phyloP scores from a whole-genome alignment of 805 yeast species.

The Candida silvicultrix region DNA sequence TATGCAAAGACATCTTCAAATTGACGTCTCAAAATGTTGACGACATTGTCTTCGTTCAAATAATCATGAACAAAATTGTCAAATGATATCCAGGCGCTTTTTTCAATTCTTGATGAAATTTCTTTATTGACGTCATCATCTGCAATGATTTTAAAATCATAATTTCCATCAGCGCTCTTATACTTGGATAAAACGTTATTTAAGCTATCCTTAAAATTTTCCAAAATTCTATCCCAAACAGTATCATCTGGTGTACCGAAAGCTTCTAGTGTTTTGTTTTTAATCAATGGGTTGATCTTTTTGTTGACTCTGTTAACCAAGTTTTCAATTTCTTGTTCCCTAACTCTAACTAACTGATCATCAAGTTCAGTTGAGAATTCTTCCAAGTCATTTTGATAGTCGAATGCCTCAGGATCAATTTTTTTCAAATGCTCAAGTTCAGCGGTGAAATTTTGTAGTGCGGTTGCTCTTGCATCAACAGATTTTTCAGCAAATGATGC shows the following conservation, averaged over 20 bases:
- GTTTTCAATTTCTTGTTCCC: conserved; percentile 18
- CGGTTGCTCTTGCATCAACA: conserved; percentile 22
- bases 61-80: conserved; percentile 53
- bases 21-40: conserved; percentile 61
- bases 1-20: conserved; percentile 83
- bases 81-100: conserved; percentile 61
- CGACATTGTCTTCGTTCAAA: conserved; percentile 59
- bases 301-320: conserved; percentile 40
- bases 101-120: conserved; percentile 38
- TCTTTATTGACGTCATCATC: conserved; percentile 32
- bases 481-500: conserved; percentile 27
- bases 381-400: conserved; percentile 26
- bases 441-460: conserved; percentile 10
- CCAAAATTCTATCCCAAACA: conserved; percentile 57
- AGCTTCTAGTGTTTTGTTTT: conserved; percentile 42
- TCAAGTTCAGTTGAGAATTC: conserved; percentile 22
- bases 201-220: conserved; percentile 34
- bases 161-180: conserved; percentile 21
- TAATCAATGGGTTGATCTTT: conserved; percentile 38
- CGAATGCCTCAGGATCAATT: conserved; percentile 18
- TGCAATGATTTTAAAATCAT: conserved; percentile 67
- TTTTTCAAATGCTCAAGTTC: conserved; percentile 11
- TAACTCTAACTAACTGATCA: conserved; percentile 20
- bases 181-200: conserved; percentile 25
- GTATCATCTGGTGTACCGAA: conserved; percentile 42